Evolutionary conservation across 805 yeast genomes (phyloP).

Genomic region (Hermanozyma aechmeae): DNA sequence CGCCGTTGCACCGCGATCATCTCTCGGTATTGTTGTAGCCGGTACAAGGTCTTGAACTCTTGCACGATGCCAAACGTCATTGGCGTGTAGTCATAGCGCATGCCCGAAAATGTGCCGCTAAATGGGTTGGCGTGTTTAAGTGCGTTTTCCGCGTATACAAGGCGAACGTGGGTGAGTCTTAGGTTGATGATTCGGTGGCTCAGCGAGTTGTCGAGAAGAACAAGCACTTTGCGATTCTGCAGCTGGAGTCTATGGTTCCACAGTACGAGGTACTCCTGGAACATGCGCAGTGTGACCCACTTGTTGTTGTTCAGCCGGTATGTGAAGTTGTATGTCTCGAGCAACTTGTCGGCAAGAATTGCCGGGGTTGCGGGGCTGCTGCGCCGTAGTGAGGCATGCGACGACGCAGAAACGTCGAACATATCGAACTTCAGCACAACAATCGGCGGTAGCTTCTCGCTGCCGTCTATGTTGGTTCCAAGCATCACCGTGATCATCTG

Average conservation of each 20-base stretch:
- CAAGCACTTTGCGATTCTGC: conserved; percentile 39
- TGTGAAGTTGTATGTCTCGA: conserved; percentile 33
- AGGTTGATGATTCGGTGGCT: conserved; percentile 46
- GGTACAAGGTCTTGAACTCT: conserved; percentile 49
- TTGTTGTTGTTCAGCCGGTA: conserved; percentile 54
- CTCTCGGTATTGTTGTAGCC: conserved; percentile 47
- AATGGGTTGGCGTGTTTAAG: conserved; percentile 28
- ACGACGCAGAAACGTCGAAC: conserved; percentile 25
- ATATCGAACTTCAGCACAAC: conserved; percentile 50
- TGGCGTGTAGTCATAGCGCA: conserved; percentile 46
- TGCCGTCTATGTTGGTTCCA: conserved; percentile 48
- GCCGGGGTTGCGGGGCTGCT: conserved; percentile 7
- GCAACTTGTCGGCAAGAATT: conserved; percentile 24
- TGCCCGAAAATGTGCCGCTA: conserved; percentile 29
- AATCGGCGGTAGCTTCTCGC: conserved; percentile 52
- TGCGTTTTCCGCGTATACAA: conserved; percentile 30
- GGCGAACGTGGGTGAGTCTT: conserved; percentile 24
- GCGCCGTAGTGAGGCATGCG: conserved; percentile 12
- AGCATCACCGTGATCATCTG: conserved; percentile 60
- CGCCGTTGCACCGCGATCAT: conserved; percentile 23
- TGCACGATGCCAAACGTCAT: conserved; percentile 57
- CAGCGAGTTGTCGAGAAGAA: conserved; percentile 52
- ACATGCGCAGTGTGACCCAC: conserved; percentile 55
- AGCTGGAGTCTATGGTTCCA: conserved; percentile 50
- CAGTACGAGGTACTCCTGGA: conserved; percentile 52